A percentile compares a stretch with the other conserved stretches of the same genome.
Conservation (phyloP, 257 asterid species). For the Penstemon davidsonii region DNA sequence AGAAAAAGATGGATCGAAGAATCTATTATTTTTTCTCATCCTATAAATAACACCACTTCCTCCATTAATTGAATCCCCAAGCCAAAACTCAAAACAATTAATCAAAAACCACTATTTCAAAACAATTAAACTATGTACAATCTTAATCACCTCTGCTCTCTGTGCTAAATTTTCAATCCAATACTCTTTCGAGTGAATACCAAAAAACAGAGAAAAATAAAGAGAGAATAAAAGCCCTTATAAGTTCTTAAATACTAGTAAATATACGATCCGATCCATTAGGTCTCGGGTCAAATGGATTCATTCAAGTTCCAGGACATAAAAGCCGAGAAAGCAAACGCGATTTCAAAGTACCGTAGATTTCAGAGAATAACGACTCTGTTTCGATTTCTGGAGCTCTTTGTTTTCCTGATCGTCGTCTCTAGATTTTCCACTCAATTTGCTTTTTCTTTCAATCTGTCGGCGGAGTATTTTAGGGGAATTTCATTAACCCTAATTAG, state of each 20-base stretch:
- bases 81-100: constrained; percentile 12
- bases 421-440: constrained; percentile 44
- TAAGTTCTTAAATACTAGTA: not conserved
- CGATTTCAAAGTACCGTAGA: constrained; percentile 26
- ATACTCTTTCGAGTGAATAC: constrained; percentile 29
- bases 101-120: not conserved
- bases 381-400: constrained; percentile 40
- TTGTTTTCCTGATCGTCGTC: constrained; percentile 36
- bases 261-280: not conserved
- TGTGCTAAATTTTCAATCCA: constrained; percentile 27
- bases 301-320: constrained; percentile 38
- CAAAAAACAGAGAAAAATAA: not conserved
- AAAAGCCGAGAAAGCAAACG: constrained; percentile 43
- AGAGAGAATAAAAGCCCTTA: not conserved
- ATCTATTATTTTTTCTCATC: constrained; percentile 20
- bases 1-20: constrained; percentile 4
- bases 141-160: constrained; percentile 13
- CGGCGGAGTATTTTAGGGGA: constrained; percentile 46
- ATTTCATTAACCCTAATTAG: constrained; percentile 43
- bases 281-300: constrained; percentile 36
- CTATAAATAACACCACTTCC: constrained; percentile 41
- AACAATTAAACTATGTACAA: constrained; percentile 21
- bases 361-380: constrained; percentile 31
- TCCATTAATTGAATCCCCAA: constrained; percentile 26
- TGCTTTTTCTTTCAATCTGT: constrained; percentile 32